Conservation (phyloP, 2,329 filamentous ascomycete species). For the Rugonectria rugulosa region DNA sequence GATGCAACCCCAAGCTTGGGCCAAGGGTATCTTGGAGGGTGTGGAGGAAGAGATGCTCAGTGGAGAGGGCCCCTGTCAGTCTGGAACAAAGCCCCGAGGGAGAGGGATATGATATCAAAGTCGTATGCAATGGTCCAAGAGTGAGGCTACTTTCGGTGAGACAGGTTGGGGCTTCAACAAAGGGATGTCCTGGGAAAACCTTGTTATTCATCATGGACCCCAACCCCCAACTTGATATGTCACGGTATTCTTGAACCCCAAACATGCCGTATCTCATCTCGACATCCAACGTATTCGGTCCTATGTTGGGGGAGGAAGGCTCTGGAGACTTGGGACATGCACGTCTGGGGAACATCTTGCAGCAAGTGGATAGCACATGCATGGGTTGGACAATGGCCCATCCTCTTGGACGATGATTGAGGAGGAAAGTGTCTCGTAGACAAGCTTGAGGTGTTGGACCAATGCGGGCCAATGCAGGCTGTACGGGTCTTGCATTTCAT, state of each 20-base stretch:
- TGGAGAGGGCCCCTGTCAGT: constrained; percentile 6
- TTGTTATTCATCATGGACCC: constrained; percentile 21
- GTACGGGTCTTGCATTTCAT: not conserved
- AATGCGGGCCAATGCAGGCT: not conserved
- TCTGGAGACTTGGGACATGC: not conserved
- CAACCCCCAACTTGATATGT: constrained; percentile 32
- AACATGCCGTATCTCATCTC: not conserved
- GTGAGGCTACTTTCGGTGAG: constrained; percentile 17
- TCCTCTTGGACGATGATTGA: not conserved
- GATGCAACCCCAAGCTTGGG: constrained; percentile 12
- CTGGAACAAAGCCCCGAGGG: not conserved
- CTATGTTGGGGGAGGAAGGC: constrained; percentile 5
- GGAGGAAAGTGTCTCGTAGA: no score
- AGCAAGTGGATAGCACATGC: not conserved
- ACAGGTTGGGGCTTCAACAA: constrained; percentile 36
- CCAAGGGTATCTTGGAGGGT: constrained; percentile 11
- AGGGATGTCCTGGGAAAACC: no score
- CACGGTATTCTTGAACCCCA: not conserved
- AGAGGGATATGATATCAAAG: constrained; percentile 5
- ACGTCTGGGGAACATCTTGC: not conserved
- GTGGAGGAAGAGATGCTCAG: constrained; percentile 9
- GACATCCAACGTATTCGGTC: constrained; percentile 3
- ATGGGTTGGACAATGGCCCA: not conserved
- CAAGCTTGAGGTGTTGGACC: no score
- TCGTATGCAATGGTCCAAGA: not conserved